These are phyloP conservation scores for Leonotis leonurus DNA, from an alignment of 257 asterid species.

Conservation along the genomic window DNA sequence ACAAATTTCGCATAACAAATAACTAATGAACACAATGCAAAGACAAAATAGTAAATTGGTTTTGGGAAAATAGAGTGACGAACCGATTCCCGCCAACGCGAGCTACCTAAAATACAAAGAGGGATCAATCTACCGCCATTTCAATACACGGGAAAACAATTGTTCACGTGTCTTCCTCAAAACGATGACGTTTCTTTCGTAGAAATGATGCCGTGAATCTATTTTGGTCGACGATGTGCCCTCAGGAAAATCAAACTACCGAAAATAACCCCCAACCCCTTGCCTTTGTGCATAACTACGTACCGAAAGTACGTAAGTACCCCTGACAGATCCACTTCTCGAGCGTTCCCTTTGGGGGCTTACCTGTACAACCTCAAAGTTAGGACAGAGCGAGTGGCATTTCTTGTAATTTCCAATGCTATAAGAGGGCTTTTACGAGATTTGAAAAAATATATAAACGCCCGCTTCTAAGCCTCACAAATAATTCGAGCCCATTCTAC, in stretches of 20 bases:
- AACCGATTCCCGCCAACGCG: slow-evolving; percentile 3
- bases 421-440: not conserved
- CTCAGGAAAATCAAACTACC: not conserved
- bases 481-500: not conserved
- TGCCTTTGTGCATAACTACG: not conserved
- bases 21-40: too few species aligned
- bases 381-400: not conserved
- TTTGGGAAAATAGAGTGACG: not conserved
- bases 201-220: slow-evolving; percentile 14
- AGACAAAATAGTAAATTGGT: too few species aligned
- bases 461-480: not conserved
- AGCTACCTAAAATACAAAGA: not conserved
- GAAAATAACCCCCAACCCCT: not conserved
- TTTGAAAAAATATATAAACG: not conserved
- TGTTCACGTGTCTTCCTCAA: too few species aligned
- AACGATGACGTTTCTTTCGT: not conserved
- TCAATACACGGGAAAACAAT: not conserved
- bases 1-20: too few species aligned
- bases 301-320: not conserved
- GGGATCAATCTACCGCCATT: slow-evolving; percentile 28
- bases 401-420: not conserved
- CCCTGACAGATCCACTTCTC: not conserved
- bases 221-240: too few species aligned
- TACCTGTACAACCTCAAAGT: not conserved
- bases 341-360: not conserved